A percentile compares a stretch with the other conserved stretches of the same genome.
Conservation (phyloP, 2,329 filamentous ascomycete genomes). For the Fusarium veterinarium region DNA sequence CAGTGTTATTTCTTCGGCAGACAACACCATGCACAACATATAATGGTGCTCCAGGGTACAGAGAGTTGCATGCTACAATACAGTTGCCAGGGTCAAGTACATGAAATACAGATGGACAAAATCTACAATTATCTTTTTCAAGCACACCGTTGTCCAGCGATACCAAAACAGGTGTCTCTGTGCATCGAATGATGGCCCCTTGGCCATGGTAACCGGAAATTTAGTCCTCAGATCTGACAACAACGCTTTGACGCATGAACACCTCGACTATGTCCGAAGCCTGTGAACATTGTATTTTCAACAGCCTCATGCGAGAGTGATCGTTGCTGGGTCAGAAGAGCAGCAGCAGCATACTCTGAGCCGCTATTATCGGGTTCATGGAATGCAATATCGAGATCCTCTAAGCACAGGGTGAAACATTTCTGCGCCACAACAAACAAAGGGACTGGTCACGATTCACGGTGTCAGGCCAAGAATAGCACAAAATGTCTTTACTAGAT, state of each 20-base stretch:
- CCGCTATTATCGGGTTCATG: neutral
- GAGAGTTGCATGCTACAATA: neutral
- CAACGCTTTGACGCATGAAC: neutral
- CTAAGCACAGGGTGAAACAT: constrained; percentile 23
- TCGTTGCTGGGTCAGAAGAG: constrained; percentile 7
- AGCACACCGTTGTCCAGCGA: neutral
- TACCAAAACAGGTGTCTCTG: neutral
- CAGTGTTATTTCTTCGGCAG: neutral
- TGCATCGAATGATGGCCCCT: neutral
- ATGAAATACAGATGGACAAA: neutral
- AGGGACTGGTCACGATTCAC: neutral
- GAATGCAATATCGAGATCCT: constrained; percentile 20
- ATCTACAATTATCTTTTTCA: neutral
- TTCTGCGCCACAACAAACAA: constrained; percentile 7
- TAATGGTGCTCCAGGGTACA: neutral
- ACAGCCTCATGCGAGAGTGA: neutral
- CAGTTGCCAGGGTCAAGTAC: neutral
- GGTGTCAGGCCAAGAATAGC: neutral
- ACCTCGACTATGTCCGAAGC: neutral
- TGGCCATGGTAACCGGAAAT: neutral
- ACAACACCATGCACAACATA: neutral
- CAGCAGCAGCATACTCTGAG: neutral
- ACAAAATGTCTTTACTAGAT: neutral
- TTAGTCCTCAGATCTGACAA: neutral
- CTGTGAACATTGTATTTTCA: neutral